phyloP scores from a whole-genome alignment of 768 basidiomycete species.

The Pleurotus platypus region DNA sequence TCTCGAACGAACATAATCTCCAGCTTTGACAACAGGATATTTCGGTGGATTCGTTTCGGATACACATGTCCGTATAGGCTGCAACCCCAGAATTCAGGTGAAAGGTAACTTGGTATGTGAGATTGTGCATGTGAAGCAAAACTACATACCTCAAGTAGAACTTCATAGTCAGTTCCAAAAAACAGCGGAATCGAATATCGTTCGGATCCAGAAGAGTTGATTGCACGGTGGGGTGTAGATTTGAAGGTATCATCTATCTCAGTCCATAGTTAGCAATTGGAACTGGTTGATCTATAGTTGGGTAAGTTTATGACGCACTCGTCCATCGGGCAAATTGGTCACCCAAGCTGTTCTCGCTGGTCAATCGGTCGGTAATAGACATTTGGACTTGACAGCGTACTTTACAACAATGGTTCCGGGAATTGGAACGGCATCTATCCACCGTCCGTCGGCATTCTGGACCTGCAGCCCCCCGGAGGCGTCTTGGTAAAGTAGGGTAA shows the following conservation, averaged over 20 bases:
- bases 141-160: conserved; percentile 60
- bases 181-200: conserved; percentile 89
- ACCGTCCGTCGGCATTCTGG: conserved; percentile 68
- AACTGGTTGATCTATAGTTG: neutral
- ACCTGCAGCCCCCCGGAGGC: conserved; percentile 79
- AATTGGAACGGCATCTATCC: conserved; percentile 81
- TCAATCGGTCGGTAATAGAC: neutral
- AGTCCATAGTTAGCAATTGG: neutral
- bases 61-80: conserved; percentile 54
- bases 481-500: conserved; percentile 86
- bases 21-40: conserved; percentile 73
- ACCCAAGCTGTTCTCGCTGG: conserved; percentile 48
- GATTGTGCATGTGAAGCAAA: too few species aligned
- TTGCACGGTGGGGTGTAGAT: conserved; percentile 83
- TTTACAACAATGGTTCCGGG: conserved; percentile 86
- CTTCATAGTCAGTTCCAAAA: conserved; percentile 87
- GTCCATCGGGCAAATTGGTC: conserved; percentile 91
- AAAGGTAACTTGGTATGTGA: too few species aligned
- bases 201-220: conserved; percentile 65
- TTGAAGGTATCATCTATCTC: conserved; percentile 81
- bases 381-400: conserved; percentile 31
- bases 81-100: neutral
- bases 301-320: conserved; percentile 42
- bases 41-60: conserved; percentile 39
- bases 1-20: conserved; percentile 77